phyloP scores from a whole-genome alignment of 2,329 filamentous ascomycete genomes.

The Aspergillus fischeri region DNA sequence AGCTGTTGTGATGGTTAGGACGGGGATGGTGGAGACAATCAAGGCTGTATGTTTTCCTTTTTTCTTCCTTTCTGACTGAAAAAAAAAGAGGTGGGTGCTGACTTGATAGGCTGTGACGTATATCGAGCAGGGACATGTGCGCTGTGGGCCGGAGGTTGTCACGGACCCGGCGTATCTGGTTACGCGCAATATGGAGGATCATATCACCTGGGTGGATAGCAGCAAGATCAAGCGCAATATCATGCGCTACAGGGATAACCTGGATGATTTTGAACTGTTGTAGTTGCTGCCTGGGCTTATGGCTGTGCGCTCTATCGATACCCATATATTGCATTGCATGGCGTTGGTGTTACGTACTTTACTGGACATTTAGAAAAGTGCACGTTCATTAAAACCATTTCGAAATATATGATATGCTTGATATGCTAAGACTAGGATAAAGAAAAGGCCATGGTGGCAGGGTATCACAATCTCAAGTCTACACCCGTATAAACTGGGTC shows the following conservation, averaged over 20 bases:
- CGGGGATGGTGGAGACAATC: conserved; percentile 88
- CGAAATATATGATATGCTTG: background rate
- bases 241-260: conserved; percentile 87
- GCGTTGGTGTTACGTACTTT: conserved; percentile 4
- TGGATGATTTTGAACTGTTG: conserved; percentile 92
- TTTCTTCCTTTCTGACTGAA: conserved; percentile 6
- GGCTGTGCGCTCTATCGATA: conserved; percentile 5
- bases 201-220: conserved; percentile 91
- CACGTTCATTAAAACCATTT: background rate
- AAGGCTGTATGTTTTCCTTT: conserved; percentile 56
- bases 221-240: conserved; percentile 98
- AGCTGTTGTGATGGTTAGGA: conserved; percentile 83
- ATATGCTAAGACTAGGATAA: background rate
- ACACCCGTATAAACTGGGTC: background rate
- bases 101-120: conserved; percentile 56
- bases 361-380: background rate
- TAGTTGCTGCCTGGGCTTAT: conserved; percentile 38
- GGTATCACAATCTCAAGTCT: conserved; percentile 5
- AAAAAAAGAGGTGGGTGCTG: conserved; percentile 4
- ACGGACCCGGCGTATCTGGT: conserved; percentile 88
- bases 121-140: conserved; percentile 90
- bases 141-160: conserved; percentile 84
- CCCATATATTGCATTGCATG: conserved; percentile 10
- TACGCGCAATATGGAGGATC: conserved; percentile 87
- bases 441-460: conserved; percentile 2